Base-by-base conservation (phyloP, 2,329 filamentous ascomycete genomes). In the Epichloe amarillans region DNA sequence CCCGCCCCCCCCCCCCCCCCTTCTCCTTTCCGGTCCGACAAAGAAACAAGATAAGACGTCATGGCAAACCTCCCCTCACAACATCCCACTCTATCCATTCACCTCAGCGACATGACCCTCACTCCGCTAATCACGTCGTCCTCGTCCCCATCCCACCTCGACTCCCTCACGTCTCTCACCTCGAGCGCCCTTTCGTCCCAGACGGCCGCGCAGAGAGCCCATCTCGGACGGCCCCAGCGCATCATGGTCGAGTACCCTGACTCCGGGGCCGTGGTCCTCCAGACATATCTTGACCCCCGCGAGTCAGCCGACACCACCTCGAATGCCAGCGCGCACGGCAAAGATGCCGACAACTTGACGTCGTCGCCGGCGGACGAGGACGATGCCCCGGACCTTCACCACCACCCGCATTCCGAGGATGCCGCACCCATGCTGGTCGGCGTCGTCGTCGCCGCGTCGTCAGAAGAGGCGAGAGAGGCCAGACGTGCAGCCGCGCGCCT, bases 81-180 rank as follows among this genome's bases (percentile, higher is more conserved):
- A 57, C 70, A 76, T 62, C 75, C 75, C 37, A 63, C 67, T 52
- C 69, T 80, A 49, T 69, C 73, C 56, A 69, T 79, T 54, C 75
- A 80, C 68, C 72, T 82, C 53, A 72, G 75, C 56, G 79, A 82
- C 69, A 66, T 72, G 53, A 66, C 73, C 53, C 72, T 79, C 56
- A 77, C 75, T 4, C 76, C 79, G 35, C 71, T 83, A 56, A 71
- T 82, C 60, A 75, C 74, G 19, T 77, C 75, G 30, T 72, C 74
- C 52, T 66, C 65, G 49, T 68, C 68, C 21, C 64, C 64, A 49
- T 62, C 64, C 6, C 70, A 72, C 50, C 69, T 72, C 52, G 67
- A 72, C 48, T 69, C 75, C n/a, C 72, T 83, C 48, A 71, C 74
- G 6, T 62, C 69, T 4, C 71, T 82, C 41, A 71, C 78, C 35